These are phyloP conservation scores for Pythium rhizo-oryzae DNA, from an alignment of 352 stramenopile species.

Conservation along the genomic window DNA sequence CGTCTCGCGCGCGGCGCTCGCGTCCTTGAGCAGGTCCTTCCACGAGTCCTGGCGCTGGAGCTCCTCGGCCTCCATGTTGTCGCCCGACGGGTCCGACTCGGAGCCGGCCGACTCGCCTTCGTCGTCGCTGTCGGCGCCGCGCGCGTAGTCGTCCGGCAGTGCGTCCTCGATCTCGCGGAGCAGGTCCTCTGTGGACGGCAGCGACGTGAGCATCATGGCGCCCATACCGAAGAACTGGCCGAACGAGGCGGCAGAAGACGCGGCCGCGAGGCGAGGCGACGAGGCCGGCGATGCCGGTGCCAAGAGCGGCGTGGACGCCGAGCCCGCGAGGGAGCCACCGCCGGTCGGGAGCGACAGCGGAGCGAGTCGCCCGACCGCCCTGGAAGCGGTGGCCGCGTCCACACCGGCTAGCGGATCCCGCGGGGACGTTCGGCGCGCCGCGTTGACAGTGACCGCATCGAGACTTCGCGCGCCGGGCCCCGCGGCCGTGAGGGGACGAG, in stretches of 20 bases:
- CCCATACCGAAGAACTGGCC: constrained; percentile 14
- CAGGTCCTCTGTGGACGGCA: constrained; percentile 48
- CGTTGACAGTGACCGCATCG: no score
- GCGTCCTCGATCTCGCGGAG: constrained; percentile 70
- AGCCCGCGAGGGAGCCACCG: background rate
- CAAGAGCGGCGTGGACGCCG: constrained; percentile 10
- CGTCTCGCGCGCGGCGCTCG: background rate
- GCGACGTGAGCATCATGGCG: constrained; percentile 36
- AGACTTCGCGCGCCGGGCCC: no score
- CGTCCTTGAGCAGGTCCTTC: constrained; percentile 14
- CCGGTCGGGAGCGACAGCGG: background rate
- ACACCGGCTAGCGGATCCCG: no score
- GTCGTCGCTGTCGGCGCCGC: constrained; percentile 32
- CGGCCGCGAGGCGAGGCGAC: background rate
- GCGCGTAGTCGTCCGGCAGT: constrained; percentile 48
- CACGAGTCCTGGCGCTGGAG: constrained; percentile 36
- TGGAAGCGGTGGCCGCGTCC: background rate
- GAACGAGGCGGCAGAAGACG: background rate
- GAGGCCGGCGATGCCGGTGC: constrained; percentile 3
- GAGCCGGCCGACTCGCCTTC: constrained; percentile 61
- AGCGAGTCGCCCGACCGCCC: constrained; percentile 18
- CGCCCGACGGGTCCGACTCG: constrained; percentile 72
- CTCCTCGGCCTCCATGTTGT: constrained; percentile 69
- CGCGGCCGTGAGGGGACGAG: background rate
- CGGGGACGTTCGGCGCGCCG: background rate